Evolutionary conservation across 2,329 filamentous ascomycete species (phyloP).

Genomic region (Arthrobotrys sinensis): DNA sequence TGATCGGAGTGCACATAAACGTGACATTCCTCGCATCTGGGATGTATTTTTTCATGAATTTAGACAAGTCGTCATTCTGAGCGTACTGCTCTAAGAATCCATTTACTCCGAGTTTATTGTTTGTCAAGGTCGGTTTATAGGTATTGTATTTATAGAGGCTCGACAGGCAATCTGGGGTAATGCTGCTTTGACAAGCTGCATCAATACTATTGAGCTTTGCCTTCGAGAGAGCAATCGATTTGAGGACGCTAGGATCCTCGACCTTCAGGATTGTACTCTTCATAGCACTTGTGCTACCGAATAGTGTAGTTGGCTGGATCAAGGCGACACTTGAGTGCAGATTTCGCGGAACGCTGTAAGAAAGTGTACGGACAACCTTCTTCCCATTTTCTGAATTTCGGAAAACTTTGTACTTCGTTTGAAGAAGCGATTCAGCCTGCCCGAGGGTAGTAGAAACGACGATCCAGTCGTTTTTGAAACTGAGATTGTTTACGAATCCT

Average conservation of each 20-base stretch:
- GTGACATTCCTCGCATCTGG: constrained; percentile 68
- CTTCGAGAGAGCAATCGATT: constrained; percentile 3
- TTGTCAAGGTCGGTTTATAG: constrained; percentile 8
- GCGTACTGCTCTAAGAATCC: constrained; percentile 65
- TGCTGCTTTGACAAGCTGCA: constrained; percentile 64
- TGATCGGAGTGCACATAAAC: constrained; percentile 69
- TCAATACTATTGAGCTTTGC: constrained; percentile 17
- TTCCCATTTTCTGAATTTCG: constrained; percentile 60
- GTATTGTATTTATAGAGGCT: constrained; percentile 65
- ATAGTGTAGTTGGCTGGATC: constrained; percentile 78
- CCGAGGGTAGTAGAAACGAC: constrained; percentile 63
- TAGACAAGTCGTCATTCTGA: constrained; percentile 67
- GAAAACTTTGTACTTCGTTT: constrained; percentile 64
- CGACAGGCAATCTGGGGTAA: constrained; percentile 66
- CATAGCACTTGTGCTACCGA: constrained; percentile 65
- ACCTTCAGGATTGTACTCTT: constrained; percentile 45
- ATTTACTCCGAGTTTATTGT: constrained; percentile 63
- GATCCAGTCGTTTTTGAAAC: constrained; percentile 68
- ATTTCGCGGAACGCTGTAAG: constrained; percentile 75
- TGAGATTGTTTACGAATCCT: constrained; percentile 66
- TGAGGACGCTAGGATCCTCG: constrained; percentile 22
- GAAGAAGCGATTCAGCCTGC: constrained; percentile 64
- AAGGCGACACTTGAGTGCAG: constrained; percentile 74
- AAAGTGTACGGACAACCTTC: constrained; percentile 62
- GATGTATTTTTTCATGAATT: constrained; percentile 70